Evolutionary conservation across 2,329 filamentous ascomycete genomes (phyloP).

Genomic region (Fusarium floridanum): DNA sequence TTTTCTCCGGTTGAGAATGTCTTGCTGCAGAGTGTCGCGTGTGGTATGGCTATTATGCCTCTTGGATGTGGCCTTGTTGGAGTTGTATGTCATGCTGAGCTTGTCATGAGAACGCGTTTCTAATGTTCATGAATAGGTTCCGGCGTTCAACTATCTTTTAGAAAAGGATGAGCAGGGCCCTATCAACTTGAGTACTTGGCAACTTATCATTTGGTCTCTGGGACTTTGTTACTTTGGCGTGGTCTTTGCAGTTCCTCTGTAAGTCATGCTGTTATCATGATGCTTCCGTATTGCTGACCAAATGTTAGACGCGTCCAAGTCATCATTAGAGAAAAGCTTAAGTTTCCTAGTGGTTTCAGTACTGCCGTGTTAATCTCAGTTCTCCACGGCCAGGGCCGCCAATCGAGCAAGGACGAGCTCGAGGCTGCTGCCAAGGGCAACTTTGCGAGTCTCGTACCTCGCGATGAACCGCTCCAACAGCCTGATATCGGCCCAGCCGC

Average conservation of each 20-base stretch:
- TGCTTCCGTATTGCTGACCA: constrained; percentile 10
- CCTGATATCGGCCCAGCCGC: constrained; percentile 43
- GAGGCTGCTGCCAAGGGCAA: constrained; percentile 54
- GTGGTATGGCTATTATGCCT: constrained; percentile 96
- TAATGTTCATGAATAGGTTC: constrained; percentile 65
- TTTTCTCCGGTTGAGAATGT: constrained; percentile 98
- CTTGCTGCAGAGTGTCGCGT: constrained; percentile 94
- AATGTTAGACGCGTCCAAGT: constrained; percentile 78
- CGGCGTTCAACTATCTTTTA: constrained; percentile 89
- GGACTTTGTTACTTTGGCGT: constrained; percentile 97
- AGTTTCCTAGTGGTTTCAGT: constrained; percentile 95
- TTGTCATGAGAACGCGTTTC: neutral
- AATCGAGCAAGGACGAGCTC: constrained; percentile 50
- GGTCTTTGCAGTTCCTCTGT: constrained; percentile 91
- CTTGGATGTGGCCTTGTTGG: constrained; percentile 96
- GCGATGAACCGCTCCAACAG: constrained; percentile 38
- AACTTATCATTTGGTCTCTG: constrained; percentile 89
- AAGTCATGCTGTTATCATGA: constrained; percentile 35
- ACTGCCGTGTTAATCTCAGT: constrained; percentile 94
- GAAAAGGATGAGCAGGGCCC: constrained; percentile 83
- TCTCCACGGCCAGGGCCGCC: constrained; percentile 74
- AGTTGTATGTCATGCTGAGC: constrained; percentile 64
- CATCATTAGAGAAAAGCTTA: constrained; percentile 90
- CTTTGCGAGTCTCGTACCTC: constrained; percentile 59
- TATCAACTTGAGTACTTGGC: constrained; percentile 77